phyloP scores from a whole-genome alignment of 768 basidiomycete species.

The Termitomyces heimii region DNA sequence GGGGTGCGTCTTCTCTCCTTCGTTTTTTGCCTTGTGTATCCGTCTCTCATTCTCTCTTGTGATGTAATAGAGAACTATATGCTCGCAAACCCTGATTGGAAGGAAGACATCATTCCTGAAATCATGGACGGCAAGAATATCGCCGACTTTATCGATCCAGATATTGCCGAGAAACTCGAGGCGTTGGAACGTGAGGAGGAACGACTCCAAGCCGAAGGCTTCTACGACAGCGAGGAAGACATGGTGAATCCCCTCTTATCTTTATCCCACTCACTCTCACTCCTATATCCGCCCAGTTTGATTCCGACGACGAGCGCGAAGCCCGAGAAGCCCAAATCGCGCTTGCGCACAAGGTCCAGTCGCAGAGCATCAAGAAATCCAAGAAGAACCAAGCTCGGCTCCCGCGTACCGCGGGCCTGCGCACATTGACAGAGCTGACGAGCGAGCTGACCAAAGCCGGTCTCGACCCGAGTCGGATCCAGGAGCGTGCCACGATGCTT shows the following conservation, averaged over 20 bases:
- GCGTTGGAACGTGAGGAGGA: slow-evolving; percentile 97
- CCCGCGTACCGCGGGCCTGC: slow-evolving; percentile 71
- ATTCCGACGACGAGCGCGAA: slow-evolving; percentile 78
- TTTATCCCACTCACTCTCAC: background rate
- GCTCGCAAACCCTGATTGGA: slow-evolving; percentile 89
- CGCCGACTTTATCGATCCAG: slow-evolving; percentile 97
- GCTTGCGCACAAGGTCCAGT: slow-evolving; percentile 61
- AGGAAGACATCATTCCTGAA: slow-evolving; percentile 95
- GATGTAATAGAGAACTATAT: slow-evolving; percentile 78
- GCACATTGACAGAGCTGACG: slow-evolving; percentile 71
- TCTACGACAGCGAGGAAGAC: slow-evolving; percentile 87
- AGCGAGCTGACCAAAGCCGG: slow-evolving; percentile 82
- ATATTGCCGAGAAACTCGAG: slow-evolving; percentile 94
- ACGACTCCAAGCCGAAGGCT: slow-evolving; percentile 88
- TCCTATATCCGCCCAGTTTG: slow-evolving; percentile 29
- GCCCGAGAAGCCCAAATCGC: slow-evolving; percentile 53
- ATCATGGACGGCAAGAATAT: slow-evolving; percentile 98
- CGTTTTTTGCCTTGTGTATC: background rate
- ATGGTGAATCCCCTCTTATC: slow-evolving; percentile 45
- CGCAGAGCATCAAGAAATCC: slow-evolving; percentile 78
- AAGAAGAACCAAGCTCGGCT: slow-evolving; percentile 80
- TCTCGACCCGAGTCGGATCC: slow-evolving; percentile 79
- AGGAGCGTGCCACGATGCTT: slow-evolving; percentile 82
- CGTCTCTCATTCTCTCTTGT: background rate
- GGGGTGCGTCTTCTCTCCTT: slow-evolving; percentile 49